phyloP scores from a whole-genome alignment of 441 rosid species.

The Mallotus japonicus region DNA sequence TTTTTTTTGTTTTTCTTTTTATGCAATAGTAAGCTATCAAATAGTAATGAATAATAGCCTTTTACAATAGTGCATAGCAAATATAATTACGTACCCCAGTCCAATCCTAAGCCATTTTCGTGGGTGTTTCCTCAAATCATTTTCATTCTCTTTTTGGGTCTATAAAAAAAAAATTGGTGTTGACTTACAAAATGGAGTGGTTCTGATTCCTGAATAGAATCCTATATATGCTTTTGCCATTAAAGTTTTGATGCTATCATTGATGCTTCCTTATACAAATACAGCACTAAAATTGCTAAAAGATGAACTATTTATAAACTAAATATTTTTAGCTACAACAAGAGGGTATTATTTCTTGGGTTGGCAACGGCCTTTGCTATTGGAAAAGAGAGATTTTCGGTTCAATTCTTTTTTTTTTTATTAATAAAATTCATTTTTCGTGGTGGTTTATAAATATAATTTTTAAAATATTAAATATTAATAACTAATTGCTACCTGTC shows the following conservation, averaged over 20 bases:
- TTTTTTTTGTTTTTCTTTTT: neutral
- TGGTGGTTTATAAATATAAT: too few species aligned
- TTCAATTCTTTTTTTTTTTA: too few species aligned
- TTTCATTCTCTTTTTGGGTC: neutral
- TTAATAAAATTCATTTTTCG: too few species aligned
- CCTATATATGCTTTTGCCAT: constrained; percentile 21
- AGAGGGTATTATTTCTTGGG: too few species aligned
- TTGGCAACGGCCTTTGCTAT: too few species aligned
- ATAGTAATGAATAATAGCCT: neutral
- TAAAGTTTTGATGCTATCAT: neutral
- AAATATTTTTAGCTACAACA: too few species aligned
- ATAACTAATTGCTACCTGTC: too few species aligned
- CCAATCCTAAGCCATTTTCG: constrained; percentile 18
- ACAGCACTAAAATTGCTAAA: neutral
- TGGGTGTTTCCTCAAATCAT: constrained; percentile 20
- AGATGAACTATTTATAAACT: too few species aligned
- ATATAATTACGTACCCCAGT: neutral
- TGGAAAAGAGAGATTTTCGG: too few species aligned
- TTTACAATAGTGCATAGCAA: constrained; percentile 1
- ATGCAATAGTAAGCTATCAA: neutral
- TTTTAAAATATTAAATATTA: too few species aligned
- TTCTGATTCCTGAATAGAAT: constrained; percentile 23
- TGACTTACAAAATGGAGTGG: constrained; percentile 22
- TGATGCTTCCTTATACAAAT: neutral
- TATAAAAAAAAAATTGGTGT: constrained; percentile 7